Evolutionary conservation across 2,329 filamentous ascomycete species (phyloP).

Genomic region (Colletotrichum spinosum): DNA sequence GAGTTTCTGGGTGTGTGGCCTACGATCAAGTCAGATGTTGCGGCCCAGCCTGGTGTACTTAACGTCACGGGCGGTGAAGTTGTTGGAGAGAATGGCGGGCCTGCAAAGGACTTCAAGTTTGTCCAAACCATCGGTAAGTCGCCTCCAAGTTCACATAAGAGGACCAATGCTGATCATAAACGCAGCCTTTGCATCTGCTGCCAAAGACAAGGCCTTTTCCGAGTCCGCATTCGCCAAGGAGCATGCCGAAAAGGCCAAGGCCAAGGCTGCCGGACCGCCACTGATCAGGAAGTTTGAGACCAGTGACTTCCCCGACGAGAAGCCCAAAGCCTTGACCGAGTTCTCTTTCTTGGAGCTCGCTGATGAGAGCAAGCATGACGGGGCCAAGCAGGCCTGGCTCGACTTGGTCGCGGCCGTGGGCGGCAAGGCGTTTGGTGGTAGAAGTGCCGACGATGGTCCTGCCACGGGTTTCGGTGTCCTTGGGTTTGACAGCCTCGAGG

Average conservation of each 20-base stretch:
- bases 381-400: conserved; percentile 22
- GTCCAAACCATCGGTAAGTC: conserved; percentile 21
- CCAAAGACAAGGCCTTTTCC: conserved; percentile 22
- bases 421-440: conserved; percentile 14
- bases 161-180: not conserved
- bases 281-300: conserved; percentile 30
- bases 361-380: conserved; percentile 28
- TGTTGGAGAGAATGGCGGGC: conserved; percentile 14
- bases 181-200: conserved; percentile 23
- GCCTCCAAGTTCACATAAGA: no score
- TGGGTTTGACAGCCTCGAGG: conserved; percentile 32
- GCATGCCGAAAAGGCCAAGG: conserved; percentile 2
- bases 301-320: conserved; percentile 3
- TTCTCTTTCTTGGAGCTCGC: conserved; percentile 20
- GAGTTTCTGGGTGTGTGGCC: conserved; percentile 31
- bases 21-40: conserved; percentile 15
- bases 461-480: conserved; percentile 18
- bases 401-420: conserved; percentile 24
- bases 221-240: conserved; percentile 29
- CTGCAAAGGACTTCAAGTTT: conserved; percentile 32
- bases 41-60: conserved; percentile 27
- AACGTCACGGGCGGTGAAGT: conserved; percentile 19
- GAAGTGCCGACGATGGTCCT: conserved; percentile 18
- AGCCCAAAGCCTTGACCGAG: conserved; percentile 21
- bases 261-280: not conserved